Percentiles rank a stretch among this genome's conserved stretches.
phyloP scores from a whole-genome alignment of 352 stramenopile species.

The Phytophthora palmivora region DNA sequence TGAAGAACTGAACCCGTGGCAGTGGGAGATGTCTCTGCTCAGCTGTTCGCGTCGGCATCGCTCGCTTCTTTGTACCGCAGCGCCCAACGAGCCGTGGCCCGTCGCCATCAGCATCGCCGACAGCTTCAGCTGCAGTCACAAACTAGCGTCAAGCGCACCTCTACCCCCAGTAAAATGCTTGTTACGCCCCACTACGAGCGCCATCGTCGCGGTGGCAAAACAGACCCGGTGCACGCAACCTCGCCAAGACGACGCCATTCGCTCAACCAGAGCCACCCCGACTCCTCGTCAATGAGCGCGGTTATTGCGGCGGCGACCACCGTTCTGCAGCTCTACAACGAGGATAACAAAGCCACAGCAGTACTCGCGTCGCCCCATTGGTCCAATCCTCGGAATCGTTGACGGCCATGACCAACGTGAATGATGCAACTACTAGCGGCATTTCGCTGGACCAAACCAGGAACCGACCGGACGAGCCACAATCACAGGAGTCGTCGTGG shows the following conservation, averaged over 20 bases:
- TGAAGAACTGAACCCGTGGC: conserved; percentile 46
- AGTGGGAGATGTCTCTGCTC: conserved; percentile 71
- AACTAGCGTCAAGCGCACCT: conserved; percentile 11
- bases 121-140: conserved; percentile 20
- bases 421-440: conserved; percentile 6
- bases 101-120: conserved; percentile 40
- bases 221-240: conserved; percentile 6
- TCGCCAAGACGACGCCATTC: conserved; percentile 27
- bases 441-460: conserved; percentile 9
- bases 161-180: conserved; percentile 13
- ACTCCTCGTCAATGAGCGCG: conserved; percentile 22
- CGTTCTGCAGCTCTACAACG: conserved; percentile 10
- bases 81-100: conserved; percentile 44
- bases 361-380: conserved; percentile 7
- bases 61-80: conserved; percentile 54
- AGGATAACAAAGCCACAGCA: conserved; percentile 11
- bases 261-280: conserved; percentile 27
- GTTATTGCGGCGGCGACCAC: conserved; percentile 7
- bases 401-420: conserved; percentile 1
- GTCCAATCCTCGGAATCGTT: conserved; percentile 7
- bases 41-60: conserved; percentile 60
- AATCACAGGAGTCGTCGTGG: conserved; percentile 43
- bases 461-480: conserved; percentile 12
- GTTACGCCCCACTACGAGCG: conserved; percentile 21
- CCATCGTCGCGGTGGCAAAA: conserved; percentile 23